Conservation (phyloP, 495 filamentous ascomycete genomes). For the Aspergillus indologenus region DNA sequence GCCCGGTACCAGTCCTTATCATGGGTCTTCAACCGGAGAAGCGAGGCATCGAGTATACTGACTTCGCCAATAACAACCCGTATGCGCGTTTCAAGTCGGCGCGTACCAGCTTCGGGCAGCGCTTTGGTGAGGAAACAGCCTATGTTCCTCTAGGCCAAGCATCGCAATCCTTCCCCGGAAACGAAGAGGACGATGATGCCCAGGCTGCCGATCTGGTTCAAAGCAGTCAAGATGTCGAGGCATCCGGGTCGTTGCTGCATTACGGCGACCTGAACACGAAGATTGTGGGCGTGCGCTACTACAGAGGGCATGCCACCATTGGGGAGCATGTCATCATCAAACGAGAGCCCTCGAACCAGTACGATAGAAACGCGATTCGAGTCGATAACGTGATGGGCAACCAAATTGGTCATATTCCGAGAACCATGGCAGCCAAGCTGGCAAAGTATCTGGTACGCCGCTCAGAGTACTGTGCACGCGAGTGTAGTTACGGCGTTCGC, state of each 20-base stretch:
- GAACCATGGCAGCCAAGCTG: constrained; percentile 61
- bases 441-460: constrained; percentile 63
- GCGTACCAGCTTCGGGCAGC: constrained; percentile 24
- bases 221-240: constrained; percentile 39
- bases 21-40: constrained; percentile 15
- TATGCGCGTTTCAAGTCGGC: constrained; percentile 7
- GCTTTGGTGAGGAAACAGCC: constrained; percentile 34
- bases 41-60: constrained; percentile 11
- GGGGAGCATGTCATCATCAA: constrained; percentile 69
- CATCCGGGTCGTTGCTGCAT: constrained; percentile 43
- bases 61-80: constrained; percentile 9
- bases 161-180: constrained; percentile 24
- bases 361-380: constrained; percentile 76
- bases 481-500: not conserved
- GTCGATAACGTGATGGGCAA: constrained; percentile 73
- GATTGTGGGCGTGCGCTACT: constrained; percentile 80
- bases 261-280: constrained; percentile 57
- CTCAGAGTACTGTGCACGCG: not conserved
- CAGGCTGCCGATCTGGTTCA: constrained; percentile 31
- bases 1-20: not conserved
- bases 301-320: constrained; percentile 63
- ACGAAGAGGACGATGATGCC: constrained; percentile 43
- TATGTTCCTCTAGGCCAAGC: constrained; percentile 36
- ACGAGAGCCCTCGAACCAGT: constrained; percentile 69
- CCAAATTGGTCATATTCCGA: constrained; percentile 81